These are phyloP conservation scores for Salix caprea DNA, from an alignment of 345 rosid genomes.

Conservation along the genomic window DNA sequence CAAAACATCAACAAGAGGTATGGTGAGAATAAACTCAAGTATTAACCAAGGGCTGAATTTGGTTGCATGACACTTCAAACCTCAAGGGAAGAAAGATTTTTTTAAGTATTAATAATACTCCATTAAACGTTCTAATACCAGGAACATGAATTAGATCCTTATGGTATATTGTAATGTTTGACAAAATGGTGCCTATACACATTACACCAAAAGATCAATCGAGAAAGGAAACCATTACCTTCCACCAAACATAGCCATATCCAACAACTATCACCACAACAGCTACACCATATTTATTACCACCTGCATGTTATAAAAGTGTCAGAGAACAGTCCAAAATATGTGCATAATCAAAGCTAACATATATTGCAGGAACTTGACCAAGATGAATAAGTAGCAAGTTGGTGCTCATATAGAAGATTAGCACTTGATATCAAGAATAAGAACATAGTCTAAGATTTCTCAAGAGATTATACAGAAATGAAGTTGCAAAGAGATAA, in stretches of 20 bases:
- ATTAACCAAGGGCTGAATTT: neutral
- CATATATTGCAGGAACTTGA: neutral
- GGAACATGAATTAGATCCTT: neutral
- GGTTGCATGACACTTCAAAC: neutral
- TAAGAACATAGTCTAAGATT: neutral
- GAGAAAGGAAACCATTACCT: conserved; percentile 37
- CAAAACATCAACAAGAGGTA: conserved; percentile 1
- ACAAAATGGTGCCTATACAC: neutral
- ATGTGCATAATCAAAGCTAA: conserved; percentile 6
- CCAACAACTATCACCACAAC: conserved; percentile 53
- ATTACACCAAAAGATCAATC: neutral
- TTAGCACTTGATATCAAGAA: neutral
- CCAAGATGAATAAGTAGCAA: neutral
- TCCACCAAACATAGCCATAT: conserved; percentile 80
- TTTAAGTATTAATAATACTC: neutral
- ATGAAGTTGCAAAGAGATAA: neutral
- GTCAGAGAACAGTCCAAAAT: neutral
- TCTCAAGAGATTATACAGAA: neutral
- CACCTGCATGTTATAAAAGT: conserved; percentile 36
- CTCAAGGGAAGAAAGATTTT: neutral
- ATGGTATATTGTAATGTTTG: neutral
- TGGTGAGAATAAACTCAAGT: neutral
- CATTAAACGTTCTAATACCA: neutral
- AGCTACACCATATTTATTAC: conserved; percentile 43
- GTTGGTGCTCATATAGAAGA: neutral